These are phyloP conservation scores for Magnolia officinalis DNA, from an alignment of 164 flowering plant species.

Conservation along the genomic window DNA sequence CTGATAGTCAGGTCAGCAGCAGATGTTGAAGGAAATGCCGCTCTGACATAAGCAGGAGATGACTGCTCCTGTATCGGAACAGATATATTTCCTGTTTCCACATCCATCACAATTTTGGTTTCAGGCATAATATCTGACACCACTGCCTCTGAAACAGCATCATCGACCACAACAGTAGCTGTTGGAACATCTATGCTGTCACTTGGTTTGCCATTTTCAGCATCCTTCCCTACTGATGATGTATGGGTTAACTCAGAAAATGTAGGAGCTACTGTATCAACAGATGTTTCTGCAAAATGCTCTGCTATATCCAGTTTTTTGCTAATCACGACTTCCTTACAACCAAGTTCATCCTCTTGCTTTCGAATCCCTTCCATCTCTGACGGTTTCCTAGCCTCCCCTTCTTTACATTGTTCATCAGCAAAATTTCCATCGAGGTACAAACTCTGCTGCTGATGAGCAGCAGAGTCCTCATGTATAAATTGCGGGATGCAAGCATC, in stretches of 20 bases:
- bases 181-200: not conserved
- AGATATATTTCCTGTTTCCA: not conserved
- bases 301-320: not conserved
- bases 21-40: not conserved
- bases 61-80: constrained; percentile 1
- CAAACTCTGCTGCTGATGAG: constrained; percentile 17
- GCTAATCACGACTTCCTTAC: not conserved
- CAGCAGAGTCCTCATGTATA: not conserved
- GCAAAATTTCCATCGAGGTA: constrained; percentile 14
- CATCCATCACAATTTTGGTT: not conserved
- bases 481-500: not conserved
- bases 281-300: not conserved
- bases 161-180: not conserved
- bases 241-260: not conserved
- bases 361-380: not conserved
- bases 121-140: not conserved
- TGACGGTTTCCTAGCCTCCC: not conserved
- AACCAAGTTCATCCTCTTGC: not conserved
- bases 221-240: not conserved
- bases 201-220: not conserved
- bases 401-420: constrained; percentile 4
- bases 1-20: not conserved
- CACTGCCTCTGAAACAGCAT: not conserved
- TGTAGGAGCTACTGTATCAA: not conserved
- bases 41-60: not conserved